Evolutionary conservation across 2,329 filamentous ascomycete genomes (phyloP), one percentile per base, ranked within the genome.

Genomic region (Aureobasidium sp.): DNA sequence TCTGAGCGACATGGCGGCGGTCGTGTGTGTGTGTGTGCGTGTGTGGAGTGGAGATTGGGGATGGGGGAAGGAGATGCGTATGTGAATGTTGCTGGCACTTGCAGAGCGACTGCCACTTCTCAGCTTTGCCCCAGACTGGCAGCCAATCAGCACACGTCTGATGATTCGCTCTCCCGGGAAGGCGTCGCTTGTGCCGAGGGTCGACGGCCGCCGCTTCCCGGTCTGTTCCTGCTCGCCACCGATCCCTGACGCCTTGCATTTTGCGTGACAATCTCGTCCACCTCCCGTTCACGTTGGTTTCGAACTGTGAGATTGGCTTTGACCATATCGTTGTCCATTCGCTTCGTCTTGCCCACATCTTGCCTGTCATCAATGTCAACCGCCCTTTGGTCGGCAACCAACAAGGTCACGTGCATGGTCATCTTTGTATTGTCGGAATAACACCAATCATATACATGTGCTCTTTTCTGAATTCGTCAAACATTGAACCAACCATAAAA

Each of bases 1-100:
- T 69, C 70, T 65, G 57, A 73, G 63, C 38, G 62, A 64, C 70
- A 72, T 73, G 59, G 58, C 70, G 61, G 45, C 31, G 61, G 46
- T 46, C 23, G 43, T 46, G 57, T 55, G 53, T 63, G 57, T 63
- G 27, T 29, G 27, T 29, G 27, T 33, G 51, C 29, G 40, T 19
- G 62, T 59, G 60, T 50, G 61, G 47, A 50, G 58, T 62, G 61
- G 61, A 63, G 64, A 64, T 61, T n/a, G 60, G 64, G 63, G 64
- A 64, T 15, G 45, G 33, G n/a, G 21, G 23, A 21, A 27, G 31
- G 29, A 33, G 53, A 19, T 29, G 27, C 9, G 27, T 4, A 29
- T 29, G 27, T 29, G 4, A 9, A 9, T 29, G 4, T 29, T 27
- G 15, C 23, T 46, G 43, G 43, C 43, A 46, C 23, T 46, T 46